Base-by-base conservation (phyloP, 257 asterid genomes). In the Rhazya stricta region DNA sequence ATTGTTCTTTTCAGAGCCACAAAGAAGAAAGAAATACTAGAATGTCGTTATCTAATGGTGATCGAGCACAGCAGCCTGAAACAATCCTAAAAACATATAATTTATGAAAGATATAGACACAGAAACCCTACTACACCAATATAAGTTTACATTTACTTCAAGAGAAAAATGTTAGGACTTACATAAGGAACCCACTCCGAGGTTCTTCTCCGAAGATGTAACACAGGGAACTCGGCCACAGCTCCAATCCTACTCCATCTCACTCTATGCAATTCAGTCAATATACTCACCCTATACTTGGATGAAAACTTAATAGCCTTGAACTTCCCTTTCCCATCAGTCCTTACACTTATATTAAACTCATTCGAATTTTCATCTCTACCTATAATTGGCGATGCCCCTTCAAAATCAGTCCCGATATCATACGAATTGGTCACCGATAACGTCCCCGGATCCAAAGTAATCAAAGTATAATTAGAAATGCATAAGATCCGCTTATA, bases 321-420 rank as follows among this genome's bases (percentile, higher is more conserved):
- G 74, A 92, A 95, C 68, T 92, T 95, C 50, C 99, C 99, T 27
- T 91, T 89, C 57, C 99, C 99, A 80, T 95, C 99, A 12, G 98
- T 89, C 84, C 99, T 83, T 79, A 89, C 90, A 76, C 94, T 92
- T 18, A 95, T 29, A 78, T 84, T 91, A 72, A 95, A 92, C 96
- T 95, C 99, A 71, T 69, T 85, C 3, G 97, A 82, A 77, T 56
- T 83, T 36, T 92, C 98, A 74, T 91, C 99, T 84, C 93, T 87
- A 74, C 98, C 97, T 75, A 84, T 78, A 71, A 94, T 89, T 5
- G 99, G 97, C 21, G 84, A 56, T n/a, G 99, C 97, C 32, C 94
- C 94, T 77, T 95, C 99, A 62, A 85, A 92, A 84, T 95, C 97
- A 50, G 81, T 85, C 46, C 85, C 91, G 43, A 91, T 96, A 54